Percentiles rank a stretch among this genome's conserved stretches.
Evolutionary conservation across 345 rosid genomes (phyloP).

Genomic region (Boechera stricta): DNA sequence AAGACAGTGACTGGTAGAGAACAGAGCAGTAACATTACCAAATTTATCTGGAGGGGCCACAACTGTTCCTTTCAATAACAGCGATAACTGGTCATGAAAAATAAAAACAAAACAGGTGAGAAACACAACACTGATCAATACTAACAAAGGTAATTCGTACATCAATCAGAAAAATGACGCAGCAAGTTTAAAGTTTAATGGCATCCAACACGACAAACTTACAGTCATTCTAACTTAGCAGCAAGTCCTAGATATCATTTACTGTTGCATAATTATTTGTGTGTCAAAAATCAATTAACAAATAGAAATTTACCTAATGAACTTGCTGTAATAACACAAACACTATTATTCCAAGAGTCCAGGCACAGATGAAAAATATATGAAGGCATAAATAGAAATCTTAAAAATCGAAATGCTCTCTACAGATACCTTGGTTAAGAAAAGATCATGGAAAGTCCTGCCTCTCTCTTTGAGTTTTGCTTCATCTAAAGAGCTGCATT

Average conservation of each 20-base stretch:
- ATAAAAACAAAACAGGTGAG: slow-evolving; percentile 35
- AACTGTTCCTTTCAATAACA: slow-evolving; percentile 91
- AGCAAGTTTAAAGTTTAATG: not conserved
- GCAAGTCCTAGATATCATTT: slow-evolving; percentile 13
- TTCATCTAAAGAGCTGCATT: slow-evolving; percentile 83
- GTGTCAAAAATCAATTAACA: slow-evolving; percentile 4
- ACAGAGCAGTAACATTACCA: slow-evolving; percentile 56
- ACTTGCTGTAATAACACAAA: slow-evolving; percentile 2
- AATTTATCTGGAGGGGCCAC: slow-evolving; percentile 99
- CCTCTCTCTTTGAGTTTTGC: slow-evolving; percentile 92
- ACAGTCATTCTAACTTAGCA: slow-evolving; percentile 10
- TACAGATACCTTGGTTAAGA: slow-evolving; percentile 75
- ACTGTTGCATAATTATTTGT: not conserved
- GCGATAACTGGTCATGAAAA: slow-evolving; percentile 63
- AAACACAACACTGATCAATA: slow-evolving; percentile 21
- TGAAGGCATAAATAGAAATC: not conserved
- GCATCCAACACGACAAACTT: slow-evolving; percentile 1
- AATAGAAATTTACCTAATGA: not conserved
- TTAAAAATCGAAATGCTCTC: not conserved
- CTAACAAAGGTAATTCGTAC: slow-evolving; percentile 14
- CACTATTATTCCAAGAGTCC: not conserved
- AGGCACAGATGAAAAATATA: not conserved
- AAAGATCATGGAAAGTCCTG: slow-evolving; percentile 83
- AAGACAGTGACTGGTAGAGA: slow-evolving; percentile 10
- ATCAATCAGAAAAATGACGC: slow-evolving; percentile 40